Evolutionary conservation across 2,329 filamentous ascomycete genomes (phyloP).

Genomic region (Rhynchosporium graminicola): DNA sequence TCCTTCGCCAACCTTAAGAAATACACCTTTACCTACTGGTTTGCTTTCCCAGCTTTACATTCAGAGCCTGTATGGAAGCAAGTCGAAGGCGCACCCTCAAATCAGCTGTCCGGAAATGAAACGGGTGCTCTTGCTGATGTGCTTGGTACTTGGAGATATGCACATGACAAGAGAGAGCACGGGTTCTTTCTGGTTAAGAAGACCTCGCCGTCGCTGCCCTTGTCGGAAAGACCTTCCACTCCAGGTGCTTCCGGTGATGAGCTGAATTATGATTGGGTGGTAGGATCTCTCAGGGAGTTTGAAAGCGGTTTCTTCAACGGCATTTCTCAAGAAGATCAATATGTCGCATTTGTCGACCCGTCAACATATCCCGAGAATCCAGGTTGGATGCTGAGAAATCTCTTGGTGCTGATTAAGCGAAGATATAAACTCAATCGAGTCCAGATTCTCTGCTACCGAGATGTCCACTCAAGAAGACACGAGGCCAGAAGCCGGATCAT

Average conservation of each 20-base stretch:
- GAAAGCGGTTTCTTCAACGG: constrained; percentile 86
- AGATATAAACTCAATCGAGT: constrained; percentile 75
- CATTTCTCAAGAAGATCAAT: constrained; percentile 71
- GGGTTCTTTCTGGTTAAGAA: constrained; percentile 96
- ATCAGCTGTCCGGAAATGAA: constrained; percentile 64
- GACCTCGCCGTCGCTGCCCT: constrained; percentile 45
- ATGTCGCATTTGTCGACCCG: constrained; percentile 85
- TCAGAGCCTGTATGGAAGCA: constrained; percentile 83
- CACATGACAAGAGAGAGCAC: constrained; percentile 78
- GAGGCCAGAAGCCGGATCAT: constrained; percentile 81
- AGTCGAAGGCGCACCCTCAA: constrained; percentile 48
- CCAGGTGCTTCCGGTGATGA: constrained; percentile 55
- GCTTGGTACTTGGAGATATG: constrained; percentile 85
- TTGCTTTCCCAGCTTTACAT: constrained; percentile 90
- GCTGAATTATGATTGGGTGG: constrained; percentile 69
- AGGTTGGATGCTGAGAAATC: constrained; percentile 89
- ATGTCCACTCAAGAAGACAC: constrained; percentile 75
- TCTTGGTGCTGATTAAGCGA: constrained; percentile 80
- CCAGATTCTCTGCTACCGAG: constrained; percentile 88
- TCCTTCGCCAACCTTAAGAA: constrained; percentile 97
- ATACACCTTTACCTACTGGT: constrained; percentile 98
- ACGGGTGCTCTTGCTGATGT: constrained; percentile 77
- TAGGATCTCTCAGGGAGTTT: constrained; percentile 74
- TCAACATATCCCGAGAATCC: constrained; percentile 87
- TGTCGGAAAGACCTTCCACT: constrained; percentile 44